A percentile compares a stretch with the other conserved stretches of the same genome.
Conservation (phyloP, 768 basidiomycete genomes). For the Scleroderma bovista region DNA sequence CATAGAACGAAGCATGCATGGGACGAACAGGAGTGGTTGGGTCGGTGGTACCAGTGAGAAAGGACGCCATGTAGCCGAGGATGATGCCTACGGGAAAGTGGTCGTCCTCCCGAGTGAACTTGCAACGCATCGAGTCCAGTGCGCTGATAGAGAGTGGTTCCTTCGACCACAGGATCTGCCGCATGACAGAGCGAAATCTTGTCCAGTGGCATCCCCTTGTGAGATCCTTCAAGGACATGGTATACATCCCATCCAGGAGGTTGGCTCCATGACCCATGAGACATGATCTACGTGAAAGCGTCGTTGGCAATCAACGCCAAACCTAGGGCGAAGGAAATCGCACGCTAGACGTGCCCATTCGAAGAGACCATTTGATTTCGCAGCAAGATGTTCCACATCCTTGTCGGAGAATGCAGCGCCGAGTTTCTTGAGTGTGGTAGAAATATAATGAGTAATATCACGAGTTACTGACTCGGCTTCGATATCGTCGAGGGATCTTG, state of each 20-base stretch:
- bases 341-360: neutral
- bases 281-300: neutral
- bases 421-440: neutral
- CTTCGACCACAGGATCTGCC: neutral
- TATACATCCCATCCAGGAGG: neutral
- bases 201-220: neutral
- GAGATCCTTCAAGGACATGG: neutral
- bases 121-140: neutral
- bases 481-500: neutral
- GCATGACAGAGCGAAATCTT: slow-evolving; percentile 1
- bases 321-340: neutral
- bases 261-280: too few relatives aligned
- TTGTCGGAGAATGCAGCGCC: neutral
- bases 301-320: neutral
- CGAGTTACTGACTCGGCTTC: neutral
- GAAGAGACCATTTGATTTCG: neutral
- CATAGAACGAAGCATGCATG: slow-evolving; percentile 25
- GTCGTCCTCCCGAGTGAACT: neutral
- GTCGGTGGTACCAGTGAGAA: slow-evolving; percentile 2
- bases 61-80: neutral
- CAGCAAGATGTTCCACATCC: neutral
- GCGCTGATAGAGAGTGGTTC: neutral
- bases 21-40: slow-evolving; percentile 5
- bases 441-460: neutral
- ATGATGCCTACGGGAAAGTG: neutral